These are phyloP conservation scores for Komagataella phaffii DNA, from an alignment of 805 yeast species.

Conservation along the genomic window DNA sequence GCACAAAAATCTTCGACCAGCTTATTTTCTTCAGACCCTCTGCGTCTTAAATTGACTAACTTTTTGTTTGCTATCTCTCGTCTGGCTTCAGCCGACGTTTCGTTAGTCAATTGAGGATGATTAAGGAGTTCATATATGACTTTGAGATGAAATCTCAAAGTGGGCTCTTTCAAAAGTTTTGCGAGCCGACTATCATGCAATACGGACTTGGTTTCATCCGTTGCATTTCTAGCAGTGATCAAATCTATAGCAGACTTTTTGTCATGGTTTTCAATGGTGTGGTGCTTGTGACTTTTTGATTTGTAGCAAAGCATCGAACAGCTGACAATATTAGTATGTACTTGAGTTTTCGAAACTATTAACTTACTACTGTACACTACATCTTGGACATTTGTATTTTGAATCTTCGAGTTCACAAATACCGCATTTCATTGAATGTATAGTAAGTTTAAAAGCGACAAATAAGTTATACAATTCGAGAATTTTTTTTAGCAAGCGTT, in stretches of 20 bases:
- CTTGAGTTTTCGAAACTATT: not conserved
- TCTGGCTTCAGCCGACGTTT: slow-evolving; percentile 38
- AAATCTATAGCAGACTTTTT: not conserved
- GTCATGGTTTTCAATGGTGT: slow-evolving; percentile 3
- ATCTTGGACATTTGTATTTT: slow-evolving; percentile 36
- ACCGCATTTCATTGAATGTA: not conserved
- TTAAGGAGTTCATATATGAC: slow-evolving; percentile 31
- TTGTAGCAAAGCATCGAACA: slow-evolving; percentile 58
- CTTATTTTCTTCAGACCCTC: slow-evolving; percentile 56
- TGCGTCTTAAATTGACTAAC: slow-evolving; percentile 41
- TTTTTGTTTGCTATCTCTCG: slow-evolving; percentile 47
- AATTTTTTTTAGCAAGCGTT: not conserved
- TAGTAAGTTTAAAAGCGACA: too few species aligned
- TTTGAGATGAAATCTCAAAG: slow-evolving; percentile 42
- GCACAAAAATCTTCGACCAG: slow-evolving; percentile 58
- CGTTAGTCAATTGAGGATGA: slow-evolving; percentile 34
- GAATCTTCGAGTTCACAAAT: not conserved
- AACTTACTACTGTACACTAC: slow-evolving; percentile 25
- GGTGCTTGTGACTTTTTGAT: slow-evolving; percentile 21
- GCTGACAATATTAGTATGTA: slow-evolving; percentile 8
- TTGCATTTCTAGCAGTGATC: slow-evolving; percentile 7
- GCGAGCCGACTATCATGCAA: slow-evolving; percentile 28
- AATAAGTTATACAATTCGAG: not conserved
- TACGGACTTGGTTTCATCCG: slow-evolving; percentile 14
- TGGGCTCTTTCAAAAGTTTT: slow-evolving; percentile 32